Evolutionary conservation across 768 basidiomycete species (phyloP), one percentile per base, ranked within the genome.

Genomic region (Mycena capillaripes): DNA sequence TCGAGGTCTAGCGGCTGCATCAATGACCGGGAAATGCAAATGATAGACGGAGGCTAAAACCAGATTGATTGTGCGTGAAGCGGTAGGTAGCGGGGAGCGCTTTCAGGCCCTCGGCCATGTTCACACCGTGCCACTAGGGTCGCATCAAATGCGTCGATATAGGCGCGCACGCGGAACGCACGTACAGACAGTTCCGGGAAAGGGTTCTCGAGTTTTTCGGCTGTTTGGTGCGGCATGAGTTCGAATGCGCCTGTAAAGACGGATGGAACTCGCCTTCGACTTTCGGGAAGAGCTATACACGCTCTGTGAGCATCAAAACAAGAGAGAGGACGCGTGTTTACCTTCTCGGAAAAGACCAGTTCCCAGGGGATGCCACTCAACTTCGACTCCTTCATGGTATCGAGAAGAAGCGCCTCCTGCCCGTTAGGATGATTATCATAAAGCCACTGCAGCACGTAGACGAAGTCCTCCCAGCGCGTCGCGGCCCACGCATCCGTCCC

Each of bases 401-500:
- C 88, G 38, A 89, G 76, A 7, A 90, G 79, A 3, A 90, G 77
- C 25, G 79, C 85, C 76, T 89, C 85, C 17, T 88, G 79, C 5
- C 86, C 87, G 32, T 86, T 81, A 0, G 88, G 87, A 71, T 90
- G 83, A 70, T 84, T 82, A 70, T 90, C 89, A 74, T 89, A 87
- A 23, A 90, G 77, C 88, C 89, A 90, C 77, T 90, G 88, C 71
- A 90, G 73, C 27, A 82, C 78, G 9, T 89, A 87, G 46, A 89
- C 86, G 72, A 89, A 89, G 72, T 90, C 89, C 76, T 88, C 88
- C 89, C 88, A 89, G 30, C 89, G 86, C 2, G 89, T 88, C 52
- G 83, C 80, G 23, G 87, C 80, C 89, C 89, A 90, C 14, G 81
- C 76, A 29, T 89, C 89, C 19, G 88, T 82, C n/a, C 89, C 89